Evolutionary conservation across 164 flowering plant species (phyloP).

Genomic region (Brasenia schreberi): DNA sequence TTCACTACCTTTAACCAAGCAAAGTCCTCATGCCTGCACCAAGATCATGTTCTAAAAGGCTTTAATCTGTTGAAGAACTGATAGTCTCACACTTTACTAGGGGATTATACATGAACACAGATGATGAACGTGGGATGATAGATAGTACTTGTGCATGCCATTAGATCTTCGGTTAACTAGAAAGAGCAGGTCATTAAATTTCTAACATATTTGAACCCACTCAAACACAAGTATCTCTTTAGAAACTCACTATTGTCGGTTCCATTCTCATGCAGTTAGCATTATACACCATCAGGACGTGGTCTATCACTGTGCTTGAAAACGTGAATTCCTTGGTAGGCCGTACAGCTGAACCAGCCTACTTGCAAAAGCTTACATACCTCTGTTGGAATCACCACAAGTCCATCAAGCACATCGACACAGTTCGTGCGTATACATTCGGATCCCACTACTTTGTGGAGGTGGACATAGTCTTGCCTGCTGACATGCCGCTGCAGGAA

Average conservation of each 20-base stretch:
- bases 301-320: constrained; percentile 86
- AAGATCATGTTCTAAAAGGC: no score
- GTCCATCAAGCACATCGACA: constrained; percentile 58
- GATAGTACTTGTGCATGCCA: background rate
- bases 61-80: no score
- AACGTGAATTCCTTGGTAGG: constrained; percentile 88
- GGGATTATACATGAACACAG: background rate
- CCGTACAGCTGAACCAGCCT: constrained; percentile 79
- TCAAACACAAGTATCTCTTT: background rate
- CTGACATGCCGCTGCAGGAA: constrained; percentile 67
- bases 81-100: background rate
- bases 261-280: constrained; percentile 50
- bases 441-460: constrained; percentile 98
- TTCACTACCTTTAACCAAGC: no score
- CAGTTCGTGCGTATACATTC: constrained; percentile 90
- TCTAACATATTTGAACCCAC: background rate
- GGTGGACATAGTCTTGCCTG: constrained; percentile 89
- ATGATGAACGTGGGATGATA: no score
- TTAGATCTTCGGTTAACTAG: background rate
- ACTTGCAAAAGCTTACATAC: constrained; percentile 77
- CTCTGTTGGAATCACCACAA: constrained; percentile 94
- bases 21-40: no score
- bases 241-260: background rate
- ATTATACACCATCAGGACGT: constrained; percentile 82
- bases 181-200: no score